Evolutionary conservation across 1,284 basidiomycete genomes (phyloP).

Genomic region (Pterula multifida): DNA sequence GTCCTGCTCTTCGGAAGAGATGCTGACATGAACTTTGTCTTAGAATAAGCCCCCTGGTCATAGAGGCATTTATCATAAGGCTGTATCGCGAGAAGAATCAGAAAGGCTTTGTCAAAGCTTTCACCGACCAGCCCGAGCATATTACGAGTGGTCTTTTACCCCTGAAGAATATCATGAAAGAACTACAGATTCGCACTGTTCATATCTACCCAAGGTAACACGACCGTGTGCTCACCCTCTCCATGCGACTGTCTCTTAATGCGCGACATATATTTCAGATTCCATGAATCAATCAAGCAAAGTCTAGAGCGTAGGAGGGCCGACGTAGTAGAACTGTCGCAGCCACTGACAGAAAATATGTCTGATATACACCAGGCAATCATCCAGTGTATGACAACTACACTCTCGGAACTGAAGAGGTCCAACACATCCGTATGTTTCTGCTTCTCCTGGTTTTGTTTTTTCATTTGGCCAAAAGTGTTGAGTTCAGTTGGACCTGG

Average conservation of each 20-base stretch:
- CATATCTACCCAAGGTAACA: constrained; percentile 84
- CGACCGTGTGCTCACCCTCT: too few species aligned
- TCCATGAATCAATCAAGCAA: constrained; percentile 78
- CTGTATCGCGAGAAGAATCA: constrained; percentile 82
- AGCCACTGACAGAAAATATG: constrained; percentile 82
- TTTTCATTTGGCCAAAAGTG: background rate
- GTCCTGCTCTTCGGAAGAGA: background rate
- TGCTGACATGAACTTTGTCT: background rate
- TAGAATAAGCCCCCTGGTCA: constrained; percentile 75
- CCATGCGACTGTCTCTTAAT: too few species aligned
- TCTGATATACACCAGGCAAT: constrained; percentile 85
- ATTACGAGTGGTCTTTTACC: constrained; percentile 90
- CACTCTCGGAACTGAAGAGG: constrained; percentile 83
- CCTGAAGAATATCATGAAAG: constrained; percentile 85
- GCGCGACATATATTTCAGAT: constrained; percentile 44
- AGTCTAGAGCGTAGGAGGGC: constrained; percentile 74
- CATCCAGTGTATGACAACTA: constrained; percentile 90
- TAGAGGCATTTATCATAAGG: constrained; percentile 86
- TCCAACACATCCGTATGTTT: constrained; percentile 67
- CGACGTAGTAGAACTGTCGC: constrained; percentile 89
- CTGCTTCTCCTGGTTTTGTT: background rate
- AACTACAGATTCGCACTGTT: constrained; percentile 79
- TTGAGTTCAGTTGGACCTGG: constrained; percentile 70
- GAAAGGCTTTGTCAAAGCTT: constrained; percentile 90
- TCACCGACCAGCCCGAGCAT: constrained; percentile 91